Conservation (phyloP, 345 rosid species). For the Pistacia vera region DNA sequence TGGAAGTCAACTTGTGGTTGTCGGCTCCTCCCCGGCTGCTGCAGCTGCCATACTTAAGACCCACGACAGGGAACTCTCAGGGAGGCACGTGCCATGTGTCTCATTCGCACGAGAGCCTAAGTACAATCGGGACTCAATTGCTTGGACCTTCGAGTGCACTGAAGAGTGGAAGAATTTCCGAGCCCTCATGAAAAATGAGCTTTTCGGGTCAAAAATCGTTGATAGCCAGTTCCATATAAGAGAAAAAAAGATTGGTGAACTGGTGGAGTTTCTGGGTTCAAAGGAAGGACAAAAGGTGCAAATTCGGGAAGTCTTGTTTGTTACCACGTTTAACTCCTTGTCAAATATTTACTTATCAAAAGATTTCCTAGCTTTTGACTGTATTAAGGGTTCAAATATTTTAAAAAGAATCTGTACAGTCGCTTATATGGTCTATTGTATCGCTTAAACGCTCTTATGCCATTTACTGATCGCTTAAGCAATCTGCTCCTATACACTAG, state of each 20-base stretch:
- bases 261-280: slow-evolving; percentile 12
- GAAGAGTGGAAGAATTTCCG: slow-evolving; percentile 20
- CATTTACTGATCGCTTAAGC: too few species aligned
- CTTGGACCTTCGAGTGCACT: slow-evolving; percentile 18
- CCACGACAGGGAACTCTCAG: slow-evolving; percentile 30
- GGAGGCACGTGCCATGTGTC: slow-evolving; percentile 16
- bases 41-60: slow-evolving; percentile 33
- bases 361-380: background rate
- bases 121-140: slow-evolving; percentile 13
- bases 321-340: background rate
- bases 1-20: slow-evolving; percentile 26
- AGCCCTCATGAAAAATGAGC: slow-evolving; percentile 5
- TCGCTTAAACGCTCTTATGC: too few species aligned
- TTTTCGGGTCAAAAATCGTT: slow-evolving; percentile 10
- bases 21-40: slow-evolving; percentile 26
- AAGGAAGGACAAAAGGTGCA: slow-evolving; percentile 13
- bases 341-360: slow-evolving; percentile 1
- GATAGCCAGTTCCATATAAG: slow-evolving; percentile 10
- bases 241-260: slow-evolving; percentile 1
- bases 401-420: too few species aligned
- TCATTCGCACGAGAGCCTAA: background rate
- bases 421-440: too few species aligned
- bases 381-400: too few species aligned
- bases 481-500: too few species aligned
- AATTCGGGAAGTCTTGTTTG: slow-evolving; percentile 15